Evolutionary conservation across 2,329 filamentous ascomycete species (phyloP).

Genomic region (Xylariomycetidae sp.): DNA sequence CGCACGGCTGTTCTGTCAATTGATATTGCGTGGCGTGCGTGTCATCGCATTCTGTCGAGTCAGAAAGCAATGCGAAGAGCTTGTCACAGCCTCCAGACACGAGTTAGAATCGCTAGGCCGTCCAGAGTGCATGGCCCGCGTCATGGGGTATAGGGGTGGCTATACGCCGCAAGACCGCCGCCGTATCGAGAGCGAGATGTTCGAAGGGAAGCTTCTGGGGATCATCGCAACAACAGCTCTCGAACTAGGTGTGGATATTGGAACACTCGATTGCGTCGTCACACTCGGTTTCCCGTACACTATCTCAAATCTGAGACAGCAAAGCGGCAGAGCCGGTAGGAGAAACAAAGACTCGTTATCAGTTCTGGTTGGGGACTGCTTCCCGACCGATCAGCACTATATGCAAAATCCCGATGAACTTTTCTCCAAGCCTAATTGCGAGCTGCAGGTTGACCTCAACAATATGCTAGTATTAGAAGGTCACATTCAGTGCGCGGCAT

Average conservation of each 20-base stretch:
- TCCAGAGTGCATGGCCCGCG: constrained; percentile 67
- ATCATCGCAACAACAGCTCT: constrained; percentile 92
- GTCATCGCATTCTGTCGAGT: constrained; percentile 92
- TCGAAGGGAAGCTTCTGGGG: constrained; percentile 86
- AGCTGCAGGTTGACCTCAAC: constrained; percentile 84
- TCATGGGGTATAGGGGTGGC: constrained; percentile 94
- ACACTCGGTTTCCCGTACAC: constrained; percentile 94
- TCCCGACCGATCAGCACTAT: constrained; percentile 89
- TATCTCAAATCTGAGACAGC: constrained; percentile 89
- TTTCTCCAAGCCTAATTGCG: constrained; percentile 84
- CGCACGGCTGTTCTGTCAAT: constrained; percentile 84
- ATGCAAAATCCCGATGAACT: constrained; percentile 96
- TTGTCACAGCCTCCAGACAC: constrained; percentile 73
- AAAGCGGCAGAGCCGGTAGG: constrained; percentile 85
- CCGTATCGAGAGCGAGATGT: constrained; percentile 92
- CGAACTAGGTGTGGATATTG: constrained; percentile 93
- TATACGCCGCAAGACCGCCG: constrained; percentile 90
- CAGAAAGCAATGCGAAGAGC: constrained; percentile 79
- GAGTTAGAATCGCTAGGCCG: constrained; percentile 72
- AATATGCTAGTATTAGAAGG: constrained; percentile 91
- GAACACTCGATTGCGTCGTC: constrained; percentile 86
- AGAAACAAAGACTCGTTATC: constrained; percentile 92
- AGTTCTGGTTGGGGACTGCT: constrained; percentile 82
- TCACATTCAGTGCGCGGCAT: constrained; percentile 91
- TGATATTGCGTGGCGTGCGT: constrained; percentile 81